Percentiles rank a stretch among this genome's conserved stretches.
Evolutionary conservation across 352 stramenopile species (phyloP).

Genomic region (Pythium rhizo-oryzae): DNA sequence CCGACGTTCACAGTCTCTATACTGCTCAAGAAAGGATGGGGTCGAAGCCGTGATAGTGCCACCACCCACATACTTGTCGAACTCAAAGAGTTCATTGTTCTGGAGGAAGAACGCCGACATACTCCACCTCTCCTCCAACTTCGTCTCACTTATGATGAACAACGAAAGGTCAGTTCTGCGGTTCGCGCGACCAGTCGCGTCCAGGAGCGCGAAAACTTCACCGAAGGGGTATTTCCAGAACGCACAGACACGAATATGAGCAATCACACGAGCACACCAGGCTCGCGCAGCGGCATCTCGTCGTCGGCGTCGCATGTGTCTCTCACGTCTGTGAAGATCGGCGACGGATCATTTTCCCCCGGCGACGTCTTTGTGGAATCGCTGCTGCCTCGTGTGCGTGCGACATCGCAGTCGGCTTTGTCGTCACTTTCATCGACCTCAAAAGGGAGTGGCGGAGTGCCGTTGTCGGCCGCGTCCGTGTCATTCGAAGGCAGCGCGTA

Average conservation of each 20-base stretch:
- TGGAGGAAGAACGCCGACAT: conserved; percentile 51
- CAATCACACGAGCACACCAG: not conserved
- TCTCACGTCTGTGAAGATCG: conserved; percentile 54
- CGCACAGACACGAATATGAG: not conserved
- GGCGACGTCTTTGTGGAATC: conserved; percentile 62
- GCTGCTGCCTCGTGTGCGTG: conserved; percentile 44
- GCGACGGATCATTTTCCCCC: conserved; percentile 52
- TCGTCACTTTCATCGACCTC: conserved; percentile 8
- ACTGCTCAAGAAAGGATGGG: conserved; percentile 51
- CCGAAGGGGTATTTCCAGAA: not conserved
- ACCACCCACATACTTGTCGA: conserved; percentile 49
- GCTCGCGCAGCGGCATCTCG: not conserved
- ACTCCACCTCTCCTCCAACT: too few species aligned
- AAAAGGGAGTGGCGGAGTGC: not conserved
- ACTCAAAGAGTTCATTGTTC: conserved; percentile 72
- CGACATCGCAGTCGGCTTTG: not conserved
- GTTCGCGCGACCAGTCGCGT: not conserved
- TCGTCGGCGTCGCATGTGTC: conserved; percentile 23
- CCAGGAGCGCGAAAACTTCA: not conserved
- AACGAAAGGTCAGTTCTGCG: not conserved
- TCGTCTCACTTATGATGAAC: too few species aligned
- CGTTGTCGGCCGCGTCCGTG: not conserved
- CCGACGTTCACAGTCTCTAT: conserved; percentile 44
- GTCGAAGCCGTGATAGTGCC: conserved; percentile 13
- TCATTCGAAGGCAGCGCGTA: conserved; percentile 3